phyloP scores from a whole-genome alignment of 192 early-diverging fungal genomes.

The Coemansia asiatica region DNA sequence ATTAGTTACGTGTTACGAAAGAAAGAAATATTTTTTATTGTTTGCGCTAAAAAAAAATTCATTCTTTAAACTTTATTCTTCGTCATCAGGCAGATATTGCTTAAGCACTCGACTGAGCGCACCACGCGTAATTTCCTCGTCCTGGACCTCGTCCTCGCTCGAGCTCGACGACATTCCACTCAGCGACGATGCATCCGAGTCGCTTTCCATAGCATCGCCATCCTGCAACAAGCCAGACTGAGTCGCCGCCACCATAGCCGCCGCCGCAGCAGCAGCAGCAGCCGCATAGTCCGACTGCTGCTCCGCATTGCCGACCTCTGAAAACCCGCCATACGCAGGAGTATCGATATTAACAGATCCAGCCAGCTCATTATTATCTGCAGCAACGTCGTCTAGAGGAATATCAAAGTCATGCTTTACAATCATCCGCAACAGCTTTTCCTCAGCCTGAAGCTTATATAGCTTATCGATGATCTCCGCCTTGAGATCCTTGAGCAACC shows the following conservation, averaged over 20 bases:
- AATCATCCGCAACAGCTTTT: conserved; percentile 46
- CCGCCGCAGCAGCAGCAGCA: conserved; percentile 1
- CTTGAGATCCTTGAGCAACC: conserved; percentile 37
- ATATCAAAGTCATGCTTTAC: conserved; percentile 48
- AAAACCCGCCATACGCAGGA: neutral
- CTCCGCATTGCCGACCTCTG: neutral
- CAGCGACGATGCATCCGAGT: conserved; percentile 19
- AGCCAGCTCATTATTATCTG: conserved; percentile 3
- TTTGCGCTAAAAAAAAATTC: too few species aligned
- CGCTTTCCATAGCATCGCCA: conserved; percentile 6
- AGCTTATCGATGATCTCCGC: conserved; percentile 51
- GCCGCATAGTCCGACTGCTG: conserved; percentile 5
- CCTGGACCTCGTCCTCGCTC: conserved; percentile 48
- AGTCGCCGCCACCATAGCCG: neutral
- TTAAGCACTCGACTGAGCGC: conserved; percentile 38
- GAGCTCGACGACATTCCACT: conserved; percentile 52
- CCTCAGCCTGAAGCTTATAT: conserved; percentile 44
- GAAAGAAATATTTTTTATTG: neutral
- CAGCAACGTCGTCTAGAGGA: conserved; percentile 15
- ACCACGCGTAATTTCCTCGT: conserved; percentile 44
- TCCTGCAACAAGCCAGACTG: neutral
- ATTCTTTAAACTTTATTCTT: neutral
- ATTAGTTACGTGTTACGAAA: too few species aligned
- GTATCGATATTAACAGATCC: neutral
- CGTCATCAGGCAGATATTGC: conserved; percentile 24